Evolutionary conservation across 768 basidiomycete genomes (phyloP).

Genomic region (Tulasnella sp.): DNA sequence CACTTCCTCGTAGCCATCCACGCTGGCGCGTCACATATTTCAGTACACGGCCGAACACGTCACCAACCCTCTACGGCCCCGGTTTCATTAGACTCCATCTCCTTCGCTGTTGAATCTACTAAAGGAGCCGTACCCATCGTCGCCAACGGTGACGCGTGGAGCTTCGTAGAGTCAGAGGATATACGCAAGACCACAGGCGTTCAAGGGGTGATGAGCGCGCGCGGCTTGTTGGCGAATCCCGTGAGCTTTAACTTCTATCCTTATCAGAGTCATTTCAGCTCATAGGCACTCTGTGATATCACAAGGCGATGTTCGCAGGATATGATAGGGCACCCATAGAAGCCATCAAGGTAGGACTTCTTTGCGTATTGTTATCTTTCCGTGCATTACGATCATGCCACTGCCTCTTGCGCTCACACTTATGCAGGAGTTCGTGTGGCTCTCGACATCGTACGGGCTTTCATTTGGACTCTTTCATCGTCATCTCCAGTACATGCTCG

Average conservation of each 20-base stretch:
- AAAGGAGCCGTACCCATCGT: constrained; percentile 33
- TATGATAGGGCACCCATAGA: constrained; percentile 30
- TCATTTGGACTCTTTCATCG: constrained; percentile 36
- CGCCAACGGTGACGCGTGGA: constrained; percentile 39
- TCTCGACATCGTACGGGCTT: constrained; percentile 30
- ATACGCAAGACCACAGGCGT: constrained; percentile 32
- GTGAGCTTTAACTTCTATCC: constrained; percentile 18
- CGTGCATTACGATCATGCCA: not conserved
- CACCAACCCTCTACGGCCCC: constrained; percentile 34
- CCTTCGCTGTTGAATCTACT: constrained; percentile 33
- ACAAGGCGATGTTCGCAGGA: constrained; percentile 33
- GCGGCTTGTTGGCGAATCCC: constrained; percentile 38
- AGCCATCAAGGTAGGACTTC: constrained; percentile 26
- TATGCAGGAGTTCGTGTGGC: constrained; percentile 28
- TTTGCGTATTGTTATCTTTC: not conserved
- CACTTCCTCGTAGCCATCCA: constrained; percentile 25
- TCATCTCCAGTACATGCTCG: constrained; percentile 36
- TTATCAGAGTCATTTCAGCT: not conserved
- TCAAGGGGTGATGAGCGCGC: constrained; percentile 37
- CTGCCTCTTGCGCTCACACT: not conserved
- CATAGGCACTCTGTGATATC: not conserved
- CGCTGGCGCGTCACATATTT: constrained; percentile 32
- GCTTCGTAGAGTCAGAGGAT: constrained; percentile 27
- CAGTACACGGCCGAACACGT: constrained; percentile 38
- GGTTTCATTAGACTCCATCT: constrained; percentile 31